Evolutionary conservation across 345 rosid species (phyloP).

Genomic region (Camelina sativa): DNA sequence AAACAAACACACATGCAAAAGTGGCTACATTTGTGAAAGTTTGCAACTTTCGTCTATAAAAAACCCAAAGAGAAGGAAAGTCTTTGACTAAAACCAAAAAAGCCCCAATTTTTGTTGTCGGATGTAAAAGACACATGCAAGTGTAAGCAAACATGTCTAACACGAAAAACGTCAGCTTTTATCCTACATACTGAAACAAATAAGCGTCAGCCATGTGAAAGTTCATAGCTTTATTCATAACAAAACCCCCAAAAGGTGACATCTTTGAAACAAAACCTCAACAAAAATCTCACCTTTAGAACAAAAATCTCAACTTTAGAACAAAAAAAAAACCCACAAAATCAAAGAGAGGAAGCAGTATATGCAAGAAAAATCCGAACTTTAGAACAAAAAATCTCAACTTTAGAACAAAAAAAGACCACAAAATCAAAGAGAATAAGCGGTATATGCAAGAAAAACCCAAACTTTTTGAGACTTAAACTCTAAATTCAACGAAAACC

Average conservation of each 20-base stretch:
- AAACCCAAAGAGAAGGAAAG: not conserved
- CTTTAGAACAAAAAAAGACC: not conserved
- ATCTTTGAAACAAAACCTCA: not conserved
- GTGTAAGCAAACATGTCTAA: constrained; percentile 18
- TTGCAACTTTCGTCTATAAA: not conserved
- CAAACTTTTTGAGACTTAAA: not conserved
- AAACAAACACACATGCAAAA: not conserved
- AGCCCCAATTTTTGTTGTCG: not conserved
- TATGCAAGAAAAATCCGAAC: not conserved
- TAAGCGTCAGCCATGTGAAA: not conserved
- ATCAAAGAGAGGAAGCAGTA: not conserved
- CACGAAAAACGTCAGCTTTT: not conserved
- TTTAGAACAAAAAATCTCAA: not conserved
- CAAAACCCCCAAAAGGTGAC: not conserved
- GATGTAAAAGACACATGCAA: constrained; percentile 26
- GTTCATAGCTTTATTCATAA: not conserved
- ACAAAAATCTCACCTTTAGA: not conserved
- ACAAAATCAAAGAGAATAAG: not conserved
- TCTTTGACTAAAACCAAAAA: not conserved
- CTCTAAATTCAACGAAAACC: not conserved
- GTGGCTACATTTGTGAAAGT: not conserved
- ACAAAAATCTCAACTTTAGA: too few relatives aligned
- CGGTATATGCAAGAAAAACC: not conserved
- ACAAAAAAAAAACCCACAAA: not conserved
- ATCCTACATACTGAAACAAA: not conserved